Percentiles rank a stretch among this genome's conserved stretches.
These are phyloP conservation scores for Herpetomonas samuelpessoai DNA, from an alignment of 208 protist genomes.

Conservation along the genomic window DNA sequence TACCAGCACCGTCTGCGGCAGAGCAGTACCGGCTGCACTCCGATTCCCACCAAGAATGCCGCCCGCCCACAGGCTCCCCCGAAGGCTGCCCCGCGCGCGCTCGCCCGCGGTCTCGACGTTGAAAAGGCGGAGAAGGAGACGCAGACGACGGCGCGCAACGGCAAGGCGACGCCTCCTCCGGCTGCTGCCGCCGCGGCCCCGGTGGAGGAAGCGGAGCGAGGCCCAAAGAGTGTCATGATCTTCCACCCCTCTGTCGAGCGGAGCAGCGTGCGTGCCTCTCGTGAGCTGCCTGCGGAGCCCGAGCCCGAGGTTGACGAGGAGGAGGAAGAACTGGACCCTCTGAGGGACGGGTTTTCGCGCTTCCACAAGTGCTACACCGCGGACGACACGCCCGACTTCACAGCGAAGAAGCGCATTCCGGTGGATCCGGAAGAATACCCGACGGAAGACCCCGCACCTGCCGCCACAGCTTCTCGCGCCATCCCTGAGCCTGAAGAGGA, in stretches of 20 bases:
- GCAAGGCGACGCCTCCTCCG: not conserved
- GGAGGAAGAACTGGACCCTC: conserved; percentile 5
- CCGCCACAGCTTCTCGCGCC: too few relatives aligned
- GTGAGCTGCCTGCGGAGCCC: not conserved
- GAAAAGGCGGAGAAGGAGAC: not conserved
- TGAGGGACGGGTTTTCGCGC: not conserved
- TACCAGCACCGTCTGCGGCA: conserved; percentile 9
- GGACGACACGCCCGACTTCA: conserved; percentile 9
- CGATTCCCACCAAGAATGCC: not conserved
- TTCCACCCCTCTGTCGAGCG: not conserved
- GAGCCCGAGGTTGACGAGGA: not conserved
- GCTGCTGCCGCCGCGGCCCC: not conserved
- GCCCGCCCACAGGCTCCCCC: not conserved
- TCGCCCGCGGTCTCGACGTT: not conserved
- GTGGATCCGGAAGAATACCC: conserved; percentile 15
- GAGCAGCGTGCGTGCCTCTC: not conserved
- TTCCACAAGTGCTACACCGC: conserved; percentile 1
- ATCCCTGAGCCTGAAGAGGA: not conserved
- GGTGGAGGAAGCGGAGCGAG: not conserved
- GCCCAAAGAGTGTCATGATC: not conserved
- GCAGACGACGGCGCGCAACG: not conserved
- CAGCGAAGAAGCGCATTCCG: conserved; percentile 13
- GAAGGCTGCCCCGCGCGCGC: not conserved
- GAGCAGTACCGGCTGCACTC: not conserved
- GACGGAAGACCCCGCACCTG: not conserved